phyloP scores from a whole-genome alignment of 2,329 filamentous ascomycete species.

The Botrytis byssoidea region DNA sequence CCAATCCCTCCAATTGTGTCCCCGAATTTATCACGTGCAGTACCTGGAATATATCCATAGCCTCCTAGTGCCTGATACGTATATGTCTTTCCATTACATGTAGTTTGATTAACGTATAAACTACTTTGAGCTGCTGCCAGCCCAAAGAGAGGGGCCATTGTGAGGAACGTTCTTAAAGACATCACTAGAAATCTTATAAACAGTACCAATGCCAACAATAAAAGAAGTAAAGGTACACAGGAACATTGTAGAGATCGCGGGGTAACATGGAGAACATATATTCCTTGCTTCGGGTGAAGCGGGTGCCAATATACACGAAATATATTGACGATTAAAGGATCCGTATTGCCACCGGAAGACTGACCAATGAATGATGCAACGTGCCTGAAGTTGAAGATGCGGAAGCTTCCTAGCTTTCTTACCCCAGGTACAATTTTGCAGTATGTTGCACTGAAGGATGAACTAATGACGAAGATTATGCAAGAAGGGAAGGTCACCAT shows the following conservation, averaged over 20 bases:
- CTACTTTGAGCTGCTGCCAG: conserved; percentile 15
- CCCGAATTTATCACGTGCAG: conserved; percentile 63
- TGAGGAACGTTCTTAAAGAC: conserved; percentile 21
- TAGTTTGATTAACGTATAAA: conserved; percentile 28
- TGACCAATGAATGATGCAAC: neutral
- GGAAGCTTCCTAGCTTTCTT: neutral
- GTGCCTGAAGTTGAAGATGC: neutral
- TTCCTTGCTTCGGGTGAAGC: neutral
- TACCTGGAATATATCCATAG: conserved; percentile 59
- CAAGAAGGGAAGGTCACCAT: conserved; percentile 1
- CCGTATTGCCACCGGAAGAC: neutral
- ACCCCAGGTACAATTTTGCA: neutral
- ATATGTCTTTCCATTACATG: conserved; percentile 55
- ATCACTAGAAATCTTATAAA: conserved; percentile 15
- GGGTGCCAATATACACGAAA: neutral
- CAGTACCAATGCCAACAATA: neutral
- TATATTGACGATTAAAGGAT: neutral
- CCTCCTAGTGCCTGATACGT: conserved; percentile 67
- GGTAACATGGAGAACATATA: conserved; percentile 2
- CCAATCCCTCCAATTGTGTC: conserved; percentile 69
- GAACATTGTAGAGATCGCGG: conserved; percentile 11
- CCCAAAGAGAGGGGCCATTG: conserved; percentile 16
- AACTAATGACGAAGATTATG: neutral
- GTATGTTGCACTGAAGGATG: neutral
- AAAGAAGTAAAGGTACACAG: neutral